These are phyloP conservation scores for Sugiyamaella novakii DNA, from an alignment of 1,139 yeast species.

Conservation along the genomic window DNA sequence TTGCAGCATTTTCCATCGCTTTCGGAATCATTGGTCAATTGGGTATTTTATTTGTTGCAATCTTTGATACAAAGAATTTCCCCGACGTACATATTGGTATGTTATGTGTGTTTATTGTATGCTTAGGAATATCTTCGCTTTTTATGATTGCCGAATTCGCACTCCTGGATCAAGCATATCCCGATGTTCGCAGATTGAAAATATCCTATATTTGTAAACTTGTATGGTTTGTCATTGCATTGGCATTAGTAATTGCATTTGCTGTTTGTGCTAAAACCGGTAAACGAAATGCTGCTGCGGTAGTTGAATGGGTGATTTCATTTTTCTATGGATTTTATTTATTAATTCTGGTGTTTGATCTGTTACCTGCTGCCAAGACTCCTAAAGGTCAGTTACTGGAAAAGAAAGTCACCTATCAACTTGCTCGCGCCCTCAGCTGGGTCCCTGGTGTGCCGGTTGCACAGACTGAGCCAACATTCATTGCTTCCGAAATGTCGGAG, in stretches of 20 bases:
- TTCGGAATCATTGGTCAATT: conserved; percentile 69
- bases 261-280: conserved; percentile 51
- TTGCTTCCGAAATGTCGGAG: conserved; percentile 26
- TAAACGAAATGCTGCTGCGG: conserved; percentile 53
- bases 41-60: conserved; percentile 73
- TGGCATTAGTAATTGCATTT: conserved; percentile 69
- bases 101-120: conserved; percentile 74
- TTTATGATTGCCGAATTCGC: conserved; percentile 63
- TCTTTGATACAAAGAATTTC: conserved; percentile 66
- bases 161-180: conserved; percentile 60
- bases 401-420: conserved; percentile 19
- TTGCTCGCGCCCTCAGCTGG: conserved; percentile 28
- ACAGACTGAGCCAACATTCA: conserved; percentile 25
- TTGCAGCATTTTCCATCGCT: conserved; percentile 54
- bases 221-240: conserved; percentile 69
- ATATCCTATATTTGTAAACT: conserved; percentile 51
- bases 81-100: conserved; percentile 65
- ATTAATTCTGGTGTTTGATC: conserved; percentile 66
- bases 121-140: conserved; percentile 63
- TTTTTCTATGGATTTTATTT: conserved; percentile 80
- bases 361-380: conserved; percentile 51
- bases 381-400: conserved; percentile 31
- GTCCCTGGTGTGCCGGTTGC: conserved; percentile 27
- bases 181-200: conserved; percentile 46
- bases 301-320: conserved; percentile 80